Base-by-base conservation (phyloP, 129 eudicot genomes). In the Escallonia rubra region DNA sequence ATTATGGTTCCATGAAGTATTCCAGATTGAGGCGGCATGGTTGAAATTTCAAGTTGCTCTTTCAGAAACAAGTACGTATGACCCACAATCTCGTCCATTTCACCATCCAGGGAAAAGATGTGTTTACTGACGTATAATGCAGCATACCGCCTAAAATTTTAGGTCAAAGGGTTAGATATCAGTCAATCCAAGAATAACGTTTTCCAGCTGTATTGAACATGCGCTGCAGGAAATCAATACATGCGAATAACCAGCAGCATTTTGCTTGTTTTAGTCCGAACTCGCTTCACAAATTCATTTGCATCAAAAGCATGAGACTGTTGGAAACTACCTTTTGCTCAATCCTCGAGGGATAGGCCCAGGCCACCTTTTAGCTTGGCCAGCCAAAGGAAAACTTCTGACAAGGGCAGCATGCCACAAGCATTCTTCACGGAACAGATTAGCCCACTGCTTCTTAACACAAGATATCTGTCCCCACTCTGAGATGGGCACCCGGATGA, bases 1-100 rank as follows among this genome's bases (percentile, higher is more conserved):
- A 86, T 86, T 9, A 86, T 82, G 12, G 83, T 76, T 63, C 85
- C 92, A 61, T 86, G 92, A 73, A 86, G 85, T 76, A 86, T 79
- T 57, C 68, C 82, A 40, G 85, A 76, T 44, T 79, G 45, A 67
- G 82, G 69, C 40, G 92, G 83, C 88, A 82, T 72, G 63, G 63
- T 65, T 45, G 81, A 79, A 70, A 82, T 79, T 43, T 82, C 72
- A 49, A 86, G 92, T 69, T 86, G 92, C 76, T 86, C 88, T 76
- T 79, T 86, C 52, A 86, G 76, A 51, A 62, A 86, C 68, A 86
- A 72, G 74, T 79, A 86, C 44, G 79, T 10, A 50, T 86, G 92
- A 41, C 92, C 92, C 52, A 79, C 88, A 63, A 86, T 71, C 72
- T 86, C 92, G 67, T 81, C 83, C 60, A 81, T 64, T 50, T 82